Percentiles rank a stretch among this genome's conserved stretches.
Evolutionary conservation across 805 yeast species (phyloP).

Genomic region (Blastobotrys muscicola): DNA sequence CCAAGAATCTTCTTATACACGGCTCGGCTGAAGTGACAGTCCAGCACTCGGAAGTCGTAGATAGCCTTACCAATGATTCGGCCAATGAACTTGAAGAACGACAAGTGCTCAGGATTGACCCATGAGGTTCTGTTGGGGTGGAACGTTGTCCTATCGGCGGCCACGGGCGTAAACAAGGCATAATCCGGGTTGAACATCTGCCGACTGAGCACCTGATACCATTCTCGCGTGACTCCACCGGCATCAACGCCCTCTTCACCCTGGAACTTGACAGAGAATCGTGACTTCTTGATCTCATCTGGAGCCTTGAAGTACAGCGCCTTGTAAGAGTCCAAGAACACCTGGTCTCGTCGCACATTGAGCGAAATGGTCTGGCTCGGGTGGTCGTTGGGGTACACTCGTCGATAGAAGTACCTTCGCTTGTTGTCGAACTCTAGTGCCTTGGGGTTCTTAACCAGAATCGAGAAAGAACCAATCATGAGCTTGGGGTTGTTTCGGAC

Average conservation of each 20-base stretch:
- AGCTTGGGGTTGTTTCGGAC: conserved; percentile 82
- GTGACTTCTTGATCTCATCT: conserved; percentile 62
- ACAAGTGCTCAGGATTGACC: conserved; percentile 86
- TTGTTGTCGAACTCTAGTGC: conserved; percentile 93
- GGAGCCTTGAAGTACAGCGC: conserved; percentile 68
- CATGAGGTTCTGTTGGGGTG: conserved; percentile 91
- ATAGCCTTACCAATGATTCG: conserved; percentile 91
- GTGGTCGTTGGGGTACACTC: conserved; percentile 40
- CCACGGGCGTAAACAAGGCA: conserved; percentile 84
- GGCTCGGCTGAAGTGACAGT: conserved; percentile 91
- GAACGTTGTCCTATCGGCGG: conserved; percentile 86
- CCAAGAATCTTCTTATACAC: conserved; percentile 84
- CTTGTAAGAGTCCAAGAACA: conserved; percentile 83
- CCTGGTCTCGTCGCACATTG: conserved; percentile 76
- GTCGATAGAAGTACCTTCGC: conserved; percentile 70
- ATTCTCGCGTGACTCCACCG: conserved; percentile 95
- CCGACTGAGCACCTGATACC: conserved; percentile 90
- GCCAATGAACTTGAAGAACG: conserved; percentile 92
- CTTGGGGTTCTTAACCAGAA: conserved; percentile 78
- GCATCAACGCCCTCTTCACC: conserved; percentile 98
- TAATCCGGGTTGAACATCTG: conserved; percentile 96
- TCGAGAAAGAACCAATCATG: conserved; percentile 92
- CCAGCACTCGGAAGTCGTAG: conserved; percentile 73
- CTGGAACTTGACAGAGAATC: conserved; percentile 70
- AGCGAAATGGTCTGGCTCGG: conserved; percentile 38